These are phyloP conservation scores for Phialemonium atrogriseum DNA, from an alignment of 2,329 filamentous ascomycete species.

Conservation along the genomic window DNA sequence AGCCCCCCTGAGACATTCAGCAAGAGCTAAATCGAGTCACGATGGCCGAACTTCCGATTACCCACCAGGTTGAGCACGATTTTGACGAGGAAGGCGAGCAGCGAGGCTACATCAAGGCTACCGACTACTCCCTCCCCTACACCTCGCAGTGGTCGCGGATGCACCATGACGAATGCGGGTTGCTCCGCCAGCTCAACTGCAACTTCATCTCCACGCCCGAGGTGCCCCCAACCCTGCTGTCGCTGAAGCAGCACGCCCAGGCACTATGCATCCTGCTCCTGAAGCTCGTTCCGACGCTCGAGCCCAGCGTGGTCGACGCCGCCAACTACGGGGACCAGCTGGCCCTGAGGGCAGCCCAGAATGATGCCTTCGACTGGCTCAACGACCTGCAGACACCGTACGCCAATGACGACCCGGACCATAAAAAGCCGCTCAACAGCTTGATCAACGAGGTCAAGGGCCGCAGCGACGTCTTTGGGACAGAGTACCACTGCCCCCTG, in stretches of 20 bases:
- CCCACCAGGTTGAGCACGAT: constrained; percentile 17
- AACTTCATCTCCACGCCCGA: constrained; percentile 46
- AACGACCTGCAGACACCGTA: constrained; percentile 42
- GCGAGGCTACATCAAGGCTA: constrained; percentile 27
- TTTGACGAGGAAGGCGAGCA: constrained; percentile 17
- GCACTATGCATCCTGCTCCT: constrained; percentile 46
- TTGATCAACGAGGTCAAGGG: constrained; percentile 36
- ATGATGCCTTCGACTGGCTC: constrained; percentile 50
- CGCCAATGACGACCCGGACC: constrained; percentile 35
- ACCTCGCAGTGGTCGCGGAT: constrained; percentile 28
- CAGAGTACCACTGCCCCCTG: constrained; percentile 39
- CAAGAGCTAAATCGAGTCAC: too few species aligned
- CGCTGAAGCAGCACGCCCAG: constrained; percentile 53
- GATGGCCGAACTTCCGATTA: too few species aligned
- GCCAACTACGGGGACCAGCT: background rate
- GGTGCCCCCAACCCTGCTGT: constrained; percentile 42
- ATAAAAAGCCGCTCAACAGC: constrained; percentile 36
- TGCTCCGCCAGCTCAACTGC: constrained; percentile 46
- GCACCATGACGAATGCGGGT: constrained; percentile 17
- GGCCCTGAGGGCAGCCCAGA: constrained; percentile 23
- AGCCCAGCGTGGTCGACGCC: constrained; percentile 19
- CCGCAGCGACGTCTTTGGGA: constrained; percentile 31
- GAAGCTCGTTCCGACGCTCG: constrained; percentile 31
- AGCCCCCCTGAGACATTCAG: too few species aligned
- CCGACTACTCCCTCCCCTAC: constrained; percentile 32